Conservation (phyloP, 768 basidiomycete species). For the Xerocomus spinulosus region DNA sequence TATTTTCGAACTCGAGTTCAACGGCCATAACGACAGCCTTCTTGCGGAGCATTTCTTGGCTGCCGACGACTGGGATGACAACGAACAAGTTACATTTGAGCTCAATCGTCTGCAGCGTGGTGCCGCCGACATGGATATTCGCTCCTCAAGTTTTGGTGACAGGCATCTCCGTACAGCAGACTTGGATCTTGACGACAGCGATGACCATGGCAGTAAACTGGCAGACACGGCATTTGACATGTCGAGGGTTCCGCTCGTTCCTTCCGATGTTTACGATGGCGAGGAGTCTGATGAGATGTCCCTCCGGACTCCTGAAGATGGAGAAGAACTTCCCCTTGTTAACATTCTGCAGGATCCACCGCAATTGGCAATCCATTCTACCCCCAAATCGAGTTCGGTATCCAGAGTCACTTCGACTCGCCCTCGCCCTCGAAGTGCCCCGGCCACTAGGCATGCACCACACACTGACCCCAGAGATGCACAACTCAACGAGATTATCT, state of each 20-base stretch:
- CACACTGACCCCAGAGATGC: conserved; percentile 1
- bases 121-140: neutral
- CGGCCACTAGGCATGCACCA: conserved; percentile 3
- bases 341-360: neutral
- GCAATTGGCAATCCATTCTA: neutral
- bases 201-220: conserved; percentile 4
- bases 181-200: conserved; percentile 3
- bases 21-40: conserved; percentile 22
- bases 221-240: conserved; percentile 18
- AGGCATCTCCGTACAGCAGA: conserved; percentile 7
- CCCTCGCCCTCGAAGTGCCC: conserved; percentile 23
- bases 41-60: conserved; percentile 22
- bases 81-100: conserved; percentile 18
- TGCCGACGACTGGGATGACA: conserved; percentile 22
- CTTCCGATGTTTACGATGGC: conserved; percentile 27
- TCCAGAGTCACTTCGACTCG: conserved; percentile 23
- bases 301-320: conserved; percentile 26
- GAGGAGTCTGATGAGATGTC: conserved; percentile 27
- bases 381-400: conserved; percentile 9
- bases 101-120: conserved; percentile 9
- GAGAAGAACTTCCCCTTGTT: conserved; percentile 13
- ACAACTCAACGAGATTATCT: conserved; percentile 12
- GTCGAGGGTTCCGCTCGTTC: conserved; percentile 15
- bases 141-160: conserved; percentile 2
- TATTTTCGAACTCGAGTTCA: conserved; percentile 22